Conservation (phyloP, 2,329 filamentous ascomycete species). For the Fusarium domesticum region DNA sequence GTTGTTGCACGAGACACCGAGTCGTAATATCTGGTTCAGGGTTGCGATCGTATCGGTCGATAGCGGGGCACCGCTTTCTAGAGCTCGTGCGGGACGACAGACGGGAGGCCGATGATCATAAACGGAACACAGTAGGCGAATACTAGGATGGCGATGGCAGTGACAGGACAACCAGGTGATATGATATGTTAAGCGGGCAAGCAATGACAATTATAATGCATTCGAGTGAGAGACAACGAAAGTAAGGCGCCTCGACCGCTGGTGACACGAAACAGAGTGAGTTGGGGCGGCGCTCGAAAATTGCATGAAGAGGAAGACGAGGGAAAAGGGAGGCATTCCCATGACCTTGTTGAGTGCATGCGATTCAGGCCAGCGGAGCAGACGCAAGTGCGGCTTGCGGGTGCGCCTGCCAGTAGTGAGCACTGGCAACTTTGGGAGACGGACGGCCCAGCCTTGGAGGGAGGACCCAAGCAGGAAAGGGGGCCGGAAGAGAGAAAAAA, state of each 20-base stretch:
- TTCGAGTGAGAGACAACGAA: conserved; percentile 16
- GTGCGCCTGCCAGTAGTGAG: conserved; percentile 14
- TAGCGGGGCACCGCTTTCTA: conserved; percentile 8
- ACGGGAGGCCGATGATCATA: conserved; percentile 10
- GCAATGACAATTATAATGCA: conserved; percentile 15
- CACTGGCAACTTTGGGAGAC: not conserved
- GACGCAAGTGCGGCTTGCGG: conserved; percentile 13
- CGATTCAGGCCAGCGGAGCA: conserved; percentile 23
- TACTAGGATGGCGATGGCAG: not conserved
- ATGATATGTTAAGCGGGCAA: conserved; percentile 15
- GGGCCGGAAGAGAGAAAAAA: not conserved
- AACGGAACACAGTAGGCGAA: not conserved
- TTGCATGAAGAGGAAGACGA: conserved; percentile 18
- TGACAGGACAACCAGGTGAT: not conserved
- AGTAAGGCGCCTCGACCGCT: conserved; percentile 15
- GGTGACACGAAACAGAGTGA: conserved; percentile 9
- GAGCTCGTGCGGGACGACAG: conserved; percentile 14
- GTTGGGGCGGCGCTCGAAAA: conserved; percentile 7
- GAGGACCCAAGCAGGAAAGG: not conserved
- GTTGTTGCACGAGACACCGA: conserved; percentile 7
- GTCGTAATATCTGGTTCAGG: conserved; percentile 7
- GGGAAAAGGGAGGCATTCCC: conserved; percentile 15
- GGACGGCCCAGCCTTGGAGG: not conserved
- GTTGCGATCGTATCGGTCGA: conserved; percentile 23
- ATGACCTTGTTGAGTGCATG: conserved; percentile 16